These are phyloP conservation scores for Candida boidinii DNA, from an alignment of 805 yeast species.

Conservation along the genomic window DNA sequence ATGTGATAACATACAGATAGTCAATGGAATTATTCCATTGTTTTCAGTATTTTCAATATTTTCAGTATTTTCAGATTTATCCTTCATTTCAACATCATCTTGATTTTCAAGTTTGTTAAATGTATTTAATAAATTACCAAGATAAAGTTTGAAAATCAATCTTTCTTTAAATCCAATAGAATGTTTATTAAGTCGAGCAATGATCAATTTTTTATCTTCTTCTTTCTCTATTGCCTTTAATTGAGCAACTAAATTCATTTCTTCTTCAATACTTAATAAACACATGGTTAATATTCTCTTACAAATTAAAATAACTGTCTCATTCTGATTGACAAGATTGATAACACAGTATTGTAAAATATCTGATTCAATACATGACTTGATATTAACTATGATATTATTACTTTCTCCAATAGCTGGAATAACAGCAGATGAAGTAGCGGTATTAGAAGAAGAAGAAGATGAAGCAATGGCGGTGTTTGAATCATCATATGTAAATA, in stretches of 20 bases:
- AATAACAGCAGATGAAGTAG: no score
- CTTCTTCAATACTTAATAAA: slow-evolving; percentile 31
- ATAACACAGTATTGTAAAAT: slow-evolving; percentile 43
- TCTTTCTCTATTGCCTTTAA: slow-evolving; percentile 11
- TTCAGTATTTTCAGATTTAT: not conserved
- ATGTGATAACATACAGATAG: slow-evolving; percentile 48
- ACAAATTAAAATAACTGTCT: slow-evolving; percentile 26
- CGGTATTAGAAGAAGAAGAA: no score
- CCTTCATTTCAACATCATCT: not conserved
- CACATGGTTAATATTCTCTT: slow-evolving; percentile 36
- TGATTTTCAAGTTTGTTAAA: slow-evolving; percentile 8
- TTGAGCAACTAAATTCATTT: slow-evolving; percentile 19
- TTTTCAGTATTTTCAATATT: slow-evolving; percentile 10
- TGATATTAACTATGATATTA: slow-evolving; percentile 36
- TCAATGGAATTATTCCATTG: slow-evolving; percentile 31
- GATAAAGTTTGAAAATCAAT: slow-evolving; percentile 41
- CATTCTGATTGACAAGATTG: slow-evolving; percentile 31
- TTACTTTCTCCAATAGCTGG: no score
- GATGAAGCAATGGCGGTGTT: slow-evolving; percentile 13
- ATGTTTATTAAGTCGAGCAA: slow-evolving; percentile 1
- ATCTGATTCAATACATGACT: slow-evolving; percentile 46
- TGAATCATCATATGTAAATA: slow-evolving; percentile 31
- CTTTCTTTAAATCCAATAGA: slow-evolving; percentile 42
- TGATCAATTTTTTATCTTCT: slow-evolving; percentile 2
- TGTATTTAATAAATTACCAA: slow-evolving; percentile 38